A percentile compares a stretch with the other conserved stretches of the same genome.
Conservation (phyloP, 768 basidiomycete species). For the Rhizopogon roseolus region DNA sequence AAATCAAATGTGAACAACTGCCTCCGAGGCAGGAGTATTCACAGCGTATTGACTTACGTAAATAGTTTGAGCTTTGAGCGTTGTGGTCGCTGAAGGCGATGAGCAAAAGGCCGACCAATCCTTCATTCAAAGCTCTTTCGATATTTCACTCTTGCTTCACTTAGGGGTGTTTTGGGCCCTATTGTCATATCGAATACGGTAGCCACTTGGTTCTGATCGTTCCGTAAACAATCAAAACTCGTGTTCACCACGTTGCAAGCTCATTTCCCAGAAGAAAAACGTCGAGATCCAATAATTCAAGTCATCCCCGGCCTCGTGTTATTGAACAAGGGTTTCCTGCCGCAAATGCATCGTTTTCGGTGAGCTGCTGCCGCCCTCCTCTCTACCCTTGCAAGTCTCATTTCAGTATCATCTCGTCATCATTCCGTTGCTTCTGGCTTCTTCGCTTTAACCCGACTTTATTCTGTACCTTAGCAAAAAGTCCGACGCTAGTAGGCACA, state of each 20-base stretch:
- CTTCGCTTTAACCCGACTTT: slow-evolving; percentile 13
- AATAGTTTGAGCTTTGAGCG: background rate
- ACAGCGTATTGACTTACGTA: background rate
- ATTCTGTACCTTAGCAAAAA: slow-evolving; percentile 52
- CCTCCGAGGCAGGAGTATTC: background rate
- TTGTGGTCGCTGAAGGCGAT: background rate
- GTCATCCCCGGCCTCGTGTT: slow-evolving; percentile 44
- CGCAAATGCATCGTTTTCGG: slow-evolving; percentile 78
- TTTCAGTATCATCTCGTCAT: slow-evolving; percentile 15
- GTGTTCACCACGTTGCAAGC: slow-evolving; percentile 73
- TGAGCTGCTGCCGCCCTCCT: slow-evolving; percentile 37
- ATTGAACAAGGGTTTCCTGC: slow-evolving; percentile 49
- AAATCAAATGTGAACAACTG: background rate
- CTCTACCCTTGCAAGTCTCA: slow-evolving; percentile 20
- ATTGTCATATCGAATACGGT: slow-evolving; percentile 4
- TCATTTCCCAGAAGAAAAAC: slow-evolving; percentile 26
- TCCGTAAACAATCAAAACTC: slow-evolving; percentile 45
- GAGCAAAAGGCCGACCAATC: background rate
- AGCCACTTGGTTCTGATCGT: slow-evolving; percentile 8
- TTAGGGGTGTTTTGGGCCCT: background rate
- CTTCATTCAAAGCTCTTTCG: background rate
- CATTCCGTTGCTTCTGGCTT: slow-evolving; percentile 18
- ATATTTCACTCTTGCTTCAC: background rate
- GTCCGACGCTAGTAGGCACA: slow-evolving; percentile 59
- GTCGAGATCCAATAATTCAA: slow-evolving; percentile 23